Evolutionary conservation across 352 stramenopile genomes (phyloP).

Genomic region (Phytophthora multivora): DNA sequence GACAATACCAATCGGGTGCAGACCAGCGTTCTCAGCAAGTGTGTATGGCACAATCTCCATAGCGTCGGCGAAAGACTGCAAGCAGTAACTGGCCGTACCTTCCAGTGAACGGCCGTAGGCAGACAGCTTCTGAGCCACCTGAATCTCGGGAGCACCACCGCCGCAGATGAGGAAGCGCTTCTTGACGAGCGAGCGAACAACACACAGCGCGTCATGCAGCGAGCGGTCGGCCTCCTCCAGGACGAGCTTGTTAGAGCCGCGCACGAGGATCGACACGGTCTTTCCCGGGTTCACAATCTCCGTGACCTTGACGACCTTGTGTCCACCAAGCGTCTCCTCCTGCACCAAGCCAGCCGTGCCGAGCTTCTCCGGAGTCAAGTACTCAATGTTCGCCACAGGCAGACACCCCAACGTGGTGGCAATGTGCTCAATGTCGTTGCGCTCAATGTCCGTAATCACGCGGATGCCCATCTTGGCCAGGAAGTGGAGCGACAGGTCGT

Average conservation of each 20-base stretch:
- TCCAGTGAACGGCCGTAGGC: conserved; percentile 93
- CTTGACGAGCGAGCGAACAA: conserved; percentile 98
- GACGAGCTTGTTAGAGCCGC: conserved; percentile 98
- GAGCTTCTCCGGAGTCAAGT: conserved; percentile 97
- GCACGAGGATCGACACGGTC: conserved; percentile 98
- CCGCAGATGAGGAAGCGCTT: conserved; percentile 98
- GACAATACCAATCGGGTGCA: conserved; percentile 99
- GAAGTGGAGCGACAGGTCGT: conserved; percentile 99
- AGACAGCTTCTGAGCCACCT: conserved; percentile 94
- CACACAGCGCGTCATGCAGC: conserved; percentile 99
- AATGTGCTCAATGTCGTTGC: conserved; percentile 99
- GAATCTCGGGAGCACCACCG: conserved; percentile 96
- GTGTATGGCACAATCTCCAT: conserved; percentile 99
- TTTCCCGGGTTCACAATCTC: conserved; percentile 95
- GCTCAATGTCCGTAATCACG: conserved; percentile 99
- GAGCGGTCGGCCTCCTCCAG: conserved; percentile 98
- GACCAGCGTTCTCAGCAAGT: conserved; percentile 98
- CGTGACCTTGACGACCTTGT: conserved; percentile 99
- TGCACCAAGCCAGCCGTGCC: conserved; percentile 94
- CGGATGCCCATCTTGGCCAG: conserved; percentile 99
- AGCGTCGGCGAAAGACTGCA: conserved; percentile 97
- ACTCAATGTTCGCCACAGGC: conserved; percentile 98
- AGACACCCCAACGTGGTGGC: conserved; percentile 95
- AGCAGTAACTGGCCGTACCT: conserved; percentile 96
- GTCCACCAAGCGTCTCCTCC: conserved; percentile 95